Base-by-base conservation (phyloP, 1,284 basidiomycete genomes). In the Melampsora larici-populina region DNA sequence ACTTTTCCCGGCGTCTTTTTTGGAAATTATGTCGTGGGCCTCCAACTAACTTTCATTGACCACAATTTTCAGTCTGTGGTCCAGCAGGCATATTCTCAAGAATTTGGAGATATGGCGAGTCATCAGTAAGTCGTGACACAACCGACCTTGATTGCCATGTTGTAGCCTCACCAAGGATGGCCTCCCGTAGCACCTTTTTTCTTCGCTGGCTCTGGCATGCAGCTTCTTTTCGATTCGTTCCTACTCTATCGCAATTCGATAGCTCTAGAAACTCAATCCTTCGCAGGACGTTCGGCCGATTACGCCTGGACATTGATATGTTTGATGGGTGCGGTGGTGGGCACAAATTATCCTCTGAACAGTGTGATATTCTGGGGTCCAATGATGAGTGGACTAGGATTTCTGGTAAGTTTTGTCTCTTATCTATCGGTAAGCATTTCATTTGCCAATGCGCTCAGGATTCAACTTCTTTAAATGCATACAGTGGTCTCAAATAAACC, bases 241-340 rank as follows among this genome's bases (percentile, higher is more conserved):
- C 31, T 78, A 40, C 40, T 78, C 2, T 78, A 78, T 24, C 71
- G 78, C 24, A 78, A 78, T 40, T 78, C 78, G 40, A 78, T 75
- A 15, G 58, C 73, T 17, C 24, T 78, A 29, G 78, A 78, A 66
- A 66, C 78, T n/a, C 46, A 69, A 40, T 51, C 70, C 5, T 78
- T 74, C 51, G 55, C 66, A 7, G 78, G 78, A 21, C 55, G 55
- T 33, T 51, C 78, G 5, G 67, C 70, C n/a, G 78, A 78, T 40
- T 78, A 78, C 33, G 73, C 73, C n/a, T 78, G 78, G 78, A 72
- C 66, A 24, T 64, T 78, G 1, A 70, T 78, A 48, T 69, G 66
- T 69, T 51, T 75, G 11, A 75, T 73, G 71, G 49, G 60, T 31
- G 58, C 65, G 21, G 71, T 78, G 64, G 33, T 78, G 7, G 69